Evolutionary conservation across 768 basidiomycete species (phyloP).

Genomic region (Trametes cinnabarina): DNA sequence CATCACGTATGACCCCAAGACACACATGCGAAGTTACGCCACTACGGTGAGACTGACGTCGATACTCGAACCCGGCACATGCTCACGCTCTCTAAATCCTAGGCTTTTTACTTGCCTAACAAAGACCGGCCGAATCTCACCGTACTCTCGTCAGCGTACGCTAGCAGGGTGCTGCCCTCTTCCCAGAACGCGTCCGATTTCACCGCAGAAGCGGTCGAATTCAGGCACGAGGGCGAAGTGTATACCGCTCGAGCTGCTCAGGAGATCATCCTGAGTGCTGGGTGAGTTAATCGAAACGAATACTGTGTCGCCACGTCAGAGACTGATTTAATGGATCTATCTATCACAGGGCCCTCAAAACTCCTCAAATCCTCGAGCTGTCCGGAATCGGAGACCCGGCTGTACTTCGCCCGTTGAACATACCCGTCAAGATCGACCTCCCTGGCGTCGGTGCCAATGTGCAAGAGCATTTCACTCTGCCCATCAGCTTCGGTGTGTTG

Average conservation of each 20-base stretch:
- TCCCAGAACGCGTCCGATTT: neutral
- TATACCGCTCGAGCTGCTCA: conserved; percentile 35
- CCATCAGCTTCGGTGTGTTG: conserved; percentile 26
- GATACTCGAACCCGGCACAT: neutral
- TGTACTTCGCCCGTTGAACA: conserved; percentile 33
- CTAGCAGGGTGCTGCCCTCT: conserved; percentile 12
- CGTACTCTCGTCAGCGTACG: conserved; percentile 30
- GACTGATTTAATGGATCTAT: conserved; percentile 10
- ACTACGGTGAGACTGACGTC: conserved; percentile 19
- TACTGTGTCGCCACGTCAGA: neutral
- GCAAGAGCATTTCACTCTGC: conserved; percentile 39
- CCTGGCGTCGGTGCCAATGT: conserved; percentile 49
- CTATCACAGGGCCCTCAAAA: conserved; percentile 38
- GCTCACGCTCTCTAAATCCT: neutral
- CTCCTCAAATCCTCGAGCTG: conserved; percentile 48
- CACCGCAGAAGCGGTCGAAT: conserved; percentile 38
- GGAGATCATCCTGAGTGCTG: conserved; percentile 45
- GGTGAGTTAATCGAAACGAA: conserved; percentile 21
- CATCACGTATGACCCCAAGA: conserved; percentile 20
- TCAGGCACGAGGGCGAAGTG: conserved; percentile 26
- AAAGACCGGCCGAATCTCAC: conserved; percentile 29
- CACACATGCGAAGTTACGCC: conserved; percentile 23
- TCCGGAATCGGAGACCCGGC: conserved; percentile 45
- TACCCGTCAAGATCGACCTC: conserved; percentile 38
- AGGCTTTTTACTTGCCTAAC: conserved; percentile 23